Conservation (phyloP, 2,329 filamentous ascomycete species). For the Calcarisporium arbuscula region DNA sequence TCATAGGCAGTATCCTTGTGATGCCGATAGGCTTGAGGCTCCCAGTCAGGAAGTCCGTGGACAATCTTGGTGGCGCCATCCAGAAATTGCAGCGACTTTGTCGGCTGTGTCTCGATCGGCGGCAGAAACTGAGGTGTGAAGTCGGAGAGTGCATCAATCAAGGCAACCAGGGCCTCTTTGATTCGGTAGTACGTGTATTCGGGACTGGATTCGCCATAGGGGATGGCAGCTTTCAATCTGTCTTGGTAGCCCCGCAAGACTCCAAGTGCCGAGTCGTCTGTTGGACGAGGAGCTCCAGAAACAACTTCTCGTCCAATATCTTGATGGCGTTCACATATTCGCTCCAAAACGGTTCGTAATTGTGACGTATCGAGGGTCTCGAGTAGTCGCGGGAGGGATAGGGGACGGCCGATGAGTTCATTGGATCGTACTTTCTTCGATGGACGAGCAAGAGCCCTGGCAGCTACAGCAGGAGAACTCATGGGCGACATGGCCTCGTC, state of each 20-base stretch:
- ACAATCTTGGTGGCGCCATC: slow-evolving; percentile 87
- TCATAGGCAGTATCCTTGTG: slow-evolving; percentile 96
- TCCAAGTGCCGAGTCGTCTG: slow-evolving; percentile 69
- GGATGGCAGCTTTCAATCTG: slow-evolving; percentile 71
- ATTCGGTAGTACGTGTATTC: slow-evolving; percentile 96
- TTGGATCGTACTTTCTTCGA: slow-evolving; percentile 58
- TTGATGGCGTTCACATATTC: slow-evolving; percentile 84
- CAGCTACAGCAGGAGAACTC: slow-evolving; percentile 69
- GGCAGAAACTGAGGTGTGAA: slow-evolving; percentile 95
- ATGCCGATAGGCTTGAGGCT: slow-evolving; percentile 78
- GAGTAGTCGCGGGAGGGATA: slow-evolving; percentile 65
- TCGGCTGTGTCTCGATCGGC: slow-evolving; percentile 79
- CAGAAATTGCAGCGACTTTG: slow-evolving; percentile 76
- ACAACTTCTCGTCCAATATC: slow-evolving; percentile 81
- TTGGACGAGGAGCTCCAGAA: slow-evolving; percentile 77
- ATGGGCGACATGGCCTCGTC: slow-evolving; percentile 89
- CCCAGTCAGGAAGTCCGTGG: slow-evolving; percentile 85
- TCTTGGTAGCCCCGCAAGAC: slow-evolving; percentile 79
- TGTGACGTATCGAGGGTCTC: slow-evolving; percentile 87
- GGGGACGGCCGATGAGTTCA: slow-evolving; percentile 57
- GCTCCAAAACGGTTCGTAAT: slow-evolving; percentile 78
- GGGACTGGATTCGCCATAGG: slow-evolving; percentile 76
- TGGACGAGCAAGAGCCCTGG: slow-evolving; percentile 60
- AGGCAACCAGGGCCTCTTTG: slow-evolving; percentile 68
- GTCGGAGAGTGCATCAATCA: slow-evolving; percentile 85